phyloP scores from a whole-genome alignment of 441 rosid species.

The Populus trichocarpa region DNA sequence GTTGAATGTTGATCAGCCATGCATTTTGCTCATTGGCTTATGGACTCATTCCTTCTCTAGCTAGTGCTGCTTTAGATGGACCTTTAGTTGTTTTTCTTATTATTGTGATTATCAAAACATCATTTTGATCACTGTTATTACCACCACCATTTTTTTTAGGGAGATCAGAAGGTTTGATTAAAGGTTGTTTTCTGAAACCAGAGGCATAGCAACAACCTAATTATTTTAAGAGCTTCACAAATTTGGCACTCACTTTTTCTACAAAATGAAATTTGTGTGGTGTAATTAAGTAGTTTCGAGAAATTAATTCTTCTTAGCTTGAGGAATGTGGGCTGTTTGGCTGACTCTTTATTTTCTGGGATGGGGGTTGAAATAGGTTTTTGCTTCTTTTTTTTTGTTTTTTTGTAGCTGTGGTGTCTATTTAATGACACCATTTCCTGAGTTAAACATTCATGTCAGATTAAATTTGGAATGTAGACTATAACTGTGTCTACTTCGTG shows the following conservation, averaged over 20 bases:
- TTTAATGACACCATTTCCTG: background rate
- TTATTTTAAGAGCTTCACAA: background rate
- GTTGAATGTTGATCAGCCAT: background rate
- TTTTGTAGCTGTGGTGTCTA: background rate
- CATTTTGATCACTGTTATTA: background rate
- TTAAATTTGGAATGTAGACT: background rate
- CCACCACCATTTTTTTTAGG: background rate
- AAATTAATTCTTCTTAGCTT: background rate
- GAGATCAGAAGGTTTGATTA: background rate
- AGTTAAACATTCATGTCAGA: background rate
- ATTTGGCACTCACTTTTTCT: background rate
- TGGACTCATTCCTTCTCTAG: background rate
- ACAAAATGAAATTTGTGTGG: background rate
- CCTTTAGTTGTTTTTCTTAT: background rate
- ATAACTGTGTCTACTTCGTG: slow-evolving; percentile 2
- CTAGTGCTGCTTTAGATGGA: slow-evolving; percentile 4
- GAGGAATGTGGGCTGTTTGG: background rate
- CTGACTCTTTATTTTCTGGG: background rate
- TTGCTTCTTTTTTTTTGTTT: background rate
- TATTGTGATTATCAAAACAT: background rate
- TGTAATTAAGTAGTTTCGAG: background rate
- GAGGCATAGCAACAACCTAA: background rate
- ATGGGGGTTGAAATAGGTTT: background rate
- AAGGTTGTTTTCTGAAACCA: slow-evolving; percentile 1
- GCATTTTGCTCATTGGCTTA: background rate